Conservation (phyloP, 768 basidiomycete species). For the Epithele typhae region DNA sequence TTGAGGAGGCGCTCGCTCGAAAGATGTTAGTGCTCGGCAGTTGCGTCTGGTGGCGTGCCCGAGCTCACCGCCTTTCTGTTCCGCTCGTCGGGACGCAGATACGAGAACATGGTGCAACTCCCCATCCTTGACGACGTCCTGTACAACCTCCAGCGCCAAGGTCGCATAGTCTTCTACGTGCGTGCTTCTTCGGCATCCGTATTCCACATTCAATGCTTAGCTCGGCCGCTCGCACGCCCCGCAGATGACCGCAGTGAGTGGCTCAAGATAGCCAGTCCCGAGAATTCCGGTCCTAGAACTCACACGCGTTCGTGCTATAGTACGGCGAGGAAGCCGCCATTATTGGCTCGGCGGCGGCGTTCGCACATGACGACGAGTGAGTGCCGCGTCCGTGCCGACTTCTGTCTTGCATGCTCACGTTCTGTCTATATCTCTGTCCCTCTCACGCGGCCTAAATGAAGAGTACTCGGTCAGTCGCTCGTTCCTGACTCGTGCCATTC, state of each 20-base stretch:
- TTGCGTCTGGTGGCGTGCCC: neutral
- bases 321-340: slow-evolving; percentile 90
- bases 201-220: neutral
- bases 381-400: no score
- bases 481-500: neutral
- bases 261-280: neutral
- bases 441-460: no score
- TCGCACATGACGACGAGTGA: slow-evolving; percentile 82
- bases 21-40: slow-evolving; percentile 43
- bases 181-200: slow-evolving; percentile 22
- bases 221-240: no score
- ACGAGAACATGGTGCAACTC: slow-evolving; percentile 74
- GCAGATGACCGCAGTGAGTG: slow-evolving; percentile 81
- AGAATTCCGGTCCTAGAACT: no score
- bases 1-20: slow-evolving; percentile 63
- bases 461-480: slow-evolving; percentile 64
- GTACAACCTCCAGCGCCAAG: slow-evolving; percentile 91
- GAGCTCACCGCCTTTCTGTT: neutral
- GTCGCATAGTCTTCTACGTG: slow-evolving; percentile 89
- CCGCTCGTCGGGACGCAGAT: slow-evolving; percentile 34
- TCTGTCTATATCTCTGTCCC: no score
- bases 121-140: slow-evolving; percentile 85
- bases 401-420: neutral
- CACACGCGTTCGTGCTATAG: slow-evolving; percentile 29
- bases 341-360: slow-evolving; percentile 83